Conservation (phyloP, 345 rosid genomes). For the Sonneratia caseolaris region DNA sequence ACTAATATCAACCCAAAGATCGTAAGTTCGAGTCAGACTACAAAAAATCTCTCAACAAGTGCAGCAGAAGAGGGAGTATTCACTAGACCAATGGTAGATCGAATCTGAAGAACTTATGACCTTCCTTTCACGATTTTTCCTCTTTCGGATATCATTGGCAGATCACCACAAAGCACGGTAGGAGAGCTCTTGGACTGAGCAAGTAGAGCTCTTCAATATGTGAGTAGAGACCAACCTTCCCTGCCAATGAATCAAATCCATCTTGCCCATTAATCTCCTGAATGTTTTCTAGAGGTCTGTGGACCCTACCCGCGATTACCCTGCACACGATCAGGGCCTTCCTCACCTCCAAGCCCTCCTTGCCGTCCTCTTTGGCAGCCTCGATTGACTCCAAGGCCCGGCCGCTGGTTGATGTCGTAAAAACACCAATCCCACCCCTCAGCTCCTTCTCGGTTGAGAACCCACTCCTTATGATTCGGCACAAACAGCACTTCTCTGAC, state of each 20-base stretch:
- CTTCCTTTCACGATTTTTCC: too few species aligned
- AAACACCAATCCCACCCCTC: slow-evolving; percentile 73
- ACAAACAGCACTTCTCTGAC: slow-evolving; percentile 72
- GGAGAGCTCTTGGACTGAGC: slow-evolving; percentile 86
- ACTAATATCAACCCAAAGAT: not conserved
- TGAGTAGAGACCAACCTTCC: slow-evolving; percentile 85
- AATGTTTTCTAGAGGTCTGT: slow-evolving; percentile 78
- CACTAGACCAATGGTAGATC: too few species aligned
- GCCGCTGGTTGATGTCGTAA: slow-evolving; percentile 91
- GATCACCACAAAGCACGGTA: slow-evolving; percentile 33
- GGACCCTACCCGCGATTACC: slow-evolving; percentile 96
- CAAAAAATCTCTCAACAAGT: not conserved
- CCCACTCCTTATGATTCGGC: slow-evolving; percentile 69
- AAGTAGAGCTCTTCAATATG: slow-evolving; percentile 93
- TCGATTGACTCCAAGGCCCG: slow-evolving; percentile 69
- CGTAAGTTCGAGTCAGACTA: not conserved
- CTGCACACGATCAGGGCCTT: slow-evolving; percentile 90
- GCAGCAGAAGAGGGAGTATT: too few species aligned
- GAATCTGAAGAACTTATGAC: too few species aligned
- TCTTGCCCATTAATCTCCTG: slow-evolving; percentile 70
- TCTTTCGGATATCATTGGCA: slow-evolving; percentile 42
- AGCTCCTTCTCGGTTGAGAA: slow-evolving; percentile 74
- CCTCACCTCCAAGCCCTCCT: slow-evolving; percentile 39
- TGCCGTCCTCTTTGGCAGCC: slow-evolving; percentile 38
- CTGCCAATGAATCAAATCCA: slow-evolving; percentile 94